A percentile compares a stretch with the other conserved stretches of the same genome.
phyloP scores from a whole-genome alignment of 495 filamentous ascomycete species.

The Thermochaetoides thermophila region DNA sequence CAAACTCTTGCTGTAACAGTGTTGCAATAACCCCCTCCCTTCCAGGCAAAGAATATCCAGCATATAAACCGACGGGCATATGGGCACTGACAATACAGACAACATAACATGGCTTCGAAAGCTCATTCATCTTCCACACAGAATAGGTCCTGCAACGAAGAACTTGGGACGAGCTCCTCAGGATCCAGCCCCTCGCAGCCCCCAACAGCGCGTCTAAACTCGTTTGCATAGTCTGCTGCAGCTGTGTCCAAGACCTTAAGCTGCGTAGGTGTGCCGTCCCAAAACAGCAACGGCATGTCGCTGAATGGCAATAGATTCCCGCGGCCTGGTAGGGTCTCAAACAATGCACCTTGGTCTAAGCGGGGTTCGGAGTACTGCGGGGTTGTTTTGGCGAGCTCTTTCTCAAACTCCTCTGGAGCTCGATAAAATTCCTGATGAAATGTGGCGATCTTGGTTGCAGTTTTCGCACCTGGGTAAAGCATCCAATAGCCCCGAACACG shows the following conservation, averaged over 20 bases:
- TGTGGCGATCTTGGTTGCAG: conserved; percentile 39
- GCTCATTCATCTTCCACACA: conserved; percentile 10
- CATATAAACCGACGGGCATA: no score
- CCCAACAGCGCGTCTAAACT: conserved; percentile 27
- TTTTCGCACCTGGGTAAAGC: conserved; percentile 50
- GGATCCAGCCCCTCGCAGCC: conserved; percentile 18
- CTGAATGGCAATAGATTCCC: conserved; percentile 22
- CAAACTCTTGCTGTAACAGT: no score
- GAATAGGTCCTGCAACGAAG: no score
- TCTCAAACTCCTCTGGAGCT: conserved; percentile 51
- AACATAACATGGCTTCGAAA: no score
- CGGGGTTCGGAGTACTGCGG: not conserved
- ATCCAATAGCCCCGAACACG: conserved; percentile 57
- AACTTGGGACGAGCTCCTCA: no score
- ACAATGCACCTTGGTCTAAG: no score
- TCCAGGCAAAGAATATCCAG: no score
- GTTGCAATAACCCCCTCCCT: no score
- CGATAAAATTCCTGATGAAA: conserved; percentile 61
- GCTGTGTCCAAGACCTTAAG: conserved; percentile 19
- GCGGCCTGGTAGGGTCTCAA: conserved; percentile 23
- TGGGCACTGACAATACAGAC: no score
- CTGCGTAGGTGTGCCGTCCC: conserved; percentile 23
- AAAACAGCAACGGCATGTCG: conserved; percentile 25
- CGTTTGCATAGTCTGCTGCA: conserved; percentile 24
- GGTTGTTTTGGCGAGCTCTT: conserved; percentile 10